Evolutionary conservation across 2,329 filamentous ascomycete species (phyloP).

Genomic region (Xylaria sp.): DNA sequence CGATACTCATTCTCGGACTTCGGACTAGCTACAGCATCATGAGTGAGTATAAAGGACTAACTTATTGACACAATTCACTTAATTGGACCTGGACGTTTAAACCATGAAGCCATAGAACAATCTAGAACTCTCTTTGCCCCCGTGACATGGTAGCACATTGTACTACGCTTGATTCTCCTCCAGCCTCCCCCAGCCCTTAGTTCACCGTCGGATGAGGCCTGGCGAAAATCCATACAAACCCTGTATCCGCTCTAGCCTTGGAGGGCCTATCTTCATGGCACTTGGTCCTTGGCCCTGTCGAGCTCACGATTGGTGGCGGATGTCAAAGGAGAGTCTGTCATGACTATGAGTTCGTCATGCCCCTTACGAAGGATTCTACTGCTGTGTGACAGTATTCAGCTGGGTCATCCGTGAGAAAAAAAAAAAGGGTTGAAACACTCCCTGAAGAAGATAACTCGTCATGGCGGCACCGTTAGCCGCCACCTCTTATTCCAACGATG

Average conservation of each 20-base stretch:
- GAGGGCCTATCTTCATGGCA: background rate
- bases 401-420: background rate
- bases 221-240: background rate
- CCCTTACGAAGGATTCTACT: background rate
- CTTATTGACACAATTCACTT: background rate
- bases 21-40: background rate
- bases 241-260: background rate
- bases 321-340: background rate
- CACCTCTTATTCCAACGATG: background rate
- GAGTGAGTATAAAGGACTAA: background rate
- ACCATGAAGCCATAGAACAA: background rate
- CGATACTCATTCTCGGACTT: background rate
- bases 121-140: background rate
- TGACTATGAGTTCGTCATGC: background rate
- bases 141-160: conserved; percentile 3
- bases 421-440: background rate
- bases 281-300: background rate
- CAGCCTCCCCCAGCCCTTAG: background rate
- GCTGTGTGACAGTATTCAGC: background rate
- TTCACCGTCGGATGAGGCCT: background rate
- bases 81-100: background rate
- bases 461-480: conserved; percentile 2
- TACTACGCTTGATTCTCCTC: background rate
- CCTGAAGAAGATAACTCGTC: conserved; percentile 3
- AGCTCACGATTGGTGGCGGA: background rate